phyloP scores from a whole-genome alignment of 2,329 filamentous ascomycete genomes.

The Fusarium duplospermum region DNA sequence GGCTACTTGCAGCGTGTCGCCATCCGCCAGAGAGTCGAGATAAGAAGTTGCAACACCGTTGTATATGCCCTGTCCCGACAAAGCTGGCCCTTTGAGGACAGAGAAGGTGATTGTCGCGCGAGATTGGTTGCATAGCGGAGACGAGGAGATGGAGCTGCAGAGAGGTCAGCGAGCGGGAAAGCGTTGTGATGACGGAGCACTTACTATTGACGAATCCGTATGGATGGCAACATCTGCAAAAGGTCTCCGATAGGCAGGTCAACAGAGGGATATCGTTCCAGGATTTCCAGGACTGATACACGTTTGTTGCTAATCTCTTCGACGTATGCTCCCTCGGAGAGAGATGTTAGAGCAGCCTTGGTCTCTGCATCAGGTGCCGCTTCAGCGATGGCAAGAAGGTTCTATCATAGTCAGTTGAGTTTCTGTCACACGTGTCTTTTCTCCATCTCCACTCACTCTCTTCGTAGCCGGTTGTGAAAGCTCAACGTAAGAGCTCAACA shows the following conservation, averaged over 20 bases:
- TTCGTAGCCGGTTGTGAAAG: background rate
- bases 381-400: background rate
- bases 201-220: background rate
- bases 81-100: background rate
- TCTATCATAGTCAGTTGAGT: background rate
- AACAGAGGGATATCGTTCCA: background rate
- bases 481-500: background rate
- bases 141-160: background rate
- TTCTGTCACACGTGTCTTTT: background rate
- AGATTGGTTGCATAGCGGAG: background rate
- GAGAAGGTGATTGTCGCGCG: background rate
- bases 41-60: background rate
- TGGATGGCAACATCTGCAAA: background rate
- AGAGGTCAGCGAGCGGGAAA: background rate
- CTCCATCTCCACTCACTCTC: background rate
- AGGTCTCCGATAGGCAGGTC: background rate
- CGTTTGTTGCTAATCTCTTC: background rate
- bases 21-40: background rate
- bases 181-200: background rate
- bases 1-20: background rate
- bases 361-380: background rate
- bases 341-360: background rate
- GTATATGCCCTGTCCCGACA: background rate
- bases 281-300: background rate
- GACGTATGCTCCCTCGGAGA: background rate